Conservation (phyloP, 306 rosid genomes). For the Prunus mume region DNA sequence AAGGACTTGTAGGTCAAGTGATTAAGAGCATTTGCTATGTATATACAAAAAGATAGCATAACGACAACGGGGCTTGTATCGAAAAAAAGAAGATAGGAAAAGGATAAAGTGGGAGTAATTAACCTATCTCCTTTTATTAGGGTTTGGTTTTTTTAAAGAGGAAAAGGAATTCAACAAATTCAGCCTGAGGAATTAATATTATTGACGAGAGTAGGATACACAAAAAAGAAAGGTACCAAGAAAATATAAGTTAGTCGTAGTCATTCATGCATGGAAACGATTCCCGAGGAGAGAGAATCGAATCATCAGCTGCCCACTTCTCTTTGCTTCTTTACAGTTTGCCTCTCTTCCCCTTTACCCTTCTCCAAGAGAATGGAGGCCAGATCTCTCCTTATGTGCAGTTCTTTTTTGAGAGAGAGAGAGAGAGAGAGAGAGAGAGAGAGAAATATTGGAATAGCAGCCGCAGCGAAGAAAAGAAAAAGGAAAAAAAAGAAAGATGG, state of each 20-base stretch:
- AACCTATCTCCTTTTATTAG: not conserved
- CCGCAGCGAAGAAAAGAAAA: slow-evolving; percentile 44
- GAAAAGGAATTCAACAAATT: not conserved
- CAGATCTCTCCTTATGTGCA: slow-evolving; percentile 36
- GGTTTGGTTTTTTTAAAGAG: not conserved
- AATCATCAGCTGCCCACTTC: slow-evolving; percentile 45
- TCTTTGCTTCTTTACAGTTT: slow-evolving; percentile 79
- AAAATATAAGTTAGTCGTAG: slow-evolving; percentile 47
- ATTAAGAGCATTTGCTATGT: too few species aligned
- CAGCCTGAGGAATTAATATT: not conserved
- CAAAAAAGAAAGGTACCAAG: not conserved
- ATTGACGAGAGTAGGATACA: not conserved
- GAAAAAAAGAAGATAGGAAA: not conserved
- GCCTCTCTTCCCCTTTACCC: slow-evolving; percentile 72
- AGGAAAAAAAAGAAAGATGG: slow-evolving; percentile 66
- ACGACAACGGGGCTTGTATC: too few species aligned
- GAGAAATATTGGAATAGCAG: slow-evolving; percentile 41
- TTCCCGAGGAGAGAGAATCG: slow-evolving; percentile 83
- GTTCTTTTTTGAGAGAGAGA: slow-evolving; percentile 13
- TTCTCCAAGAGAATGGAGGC: slow-evolving; percentile 97
- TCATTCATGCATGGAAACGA: slow-evolving; percentile 85
- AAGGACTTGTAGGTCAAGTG: too few species aligned
- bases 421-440: slow-evolving; percentile 18
- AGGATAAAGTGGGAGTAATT: not conserved
- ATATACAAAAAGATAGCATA: too few species aligned